A percentile compares a stretch with the other conserved stretches of the same genome.
These are phyloP conservation scores for Annona squamosa DNA, from an alignment of 164 flowering plant species.

Conservation along the genomic window DNA sequence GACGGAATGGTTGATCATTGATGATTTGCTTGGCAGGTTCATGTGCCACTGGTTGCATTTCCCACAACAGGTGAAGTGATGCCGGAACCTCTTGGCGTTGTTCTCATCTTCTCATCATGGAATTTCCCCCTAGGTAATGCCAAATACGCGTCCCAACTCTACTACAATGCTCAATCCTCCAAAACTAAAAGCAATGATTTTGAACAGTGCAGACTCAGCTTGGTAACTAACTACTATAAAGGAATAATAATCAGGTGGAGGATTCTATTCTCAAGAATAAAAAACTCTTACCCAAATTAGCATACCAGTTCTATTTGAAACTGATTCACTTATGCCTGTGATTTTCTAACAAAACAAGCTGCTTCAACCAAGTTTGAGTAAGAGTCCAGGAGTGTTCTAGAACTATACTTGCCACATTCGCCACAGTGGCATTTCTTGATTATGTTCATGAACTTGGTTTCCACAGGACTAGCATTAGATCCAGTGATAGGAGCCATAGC, in stretches of 20 bases:
- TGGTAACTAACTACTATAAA: too few relatives aligned
- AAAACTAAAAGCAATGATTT: too few relatives aligned
- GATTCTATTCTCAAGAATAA: too few relatives aligned
- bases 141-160: not conserved
- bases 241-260: too few relatives aligned
- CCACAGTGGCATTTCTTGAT: not conserved
- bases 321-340: not conserved
- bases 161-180: not conserved
- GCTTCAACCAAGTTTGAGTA: not conserved
- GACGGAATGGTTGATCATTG: not conserved
- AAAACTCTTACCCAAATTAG: too few relatives aligned
- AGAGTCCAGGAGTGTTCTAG: not conserved
- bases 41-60: slow-evolving; percentile 44
- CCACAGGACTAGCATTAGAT: slow-evolving; percentile 59
- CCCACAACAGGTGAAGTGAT: slow-evolving; percentile 57
- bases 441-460: not conserved
- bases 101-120: slow-evolving; percentile 72
- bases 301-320: not conserved
- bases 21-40: slow-evolving; percentile 29
- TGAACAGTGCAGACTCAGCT: too few relatives aligned
- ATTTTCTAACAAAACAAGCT: not conserved
- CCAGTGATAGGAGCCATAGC: slow-evolving; percentile 90
- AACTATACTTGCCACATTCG: not conserved
- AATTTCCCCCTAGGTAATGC: slow-evolving; percentile 64
- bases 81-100: slow-evolving; percentile 82